A percentile compares a stretch with the other conserved stretches of the same genome.
These are phyloP conservation scores for Wickerhamiella kurtzmanii DNA, from an alignment of 805 yeast genomes.

Conservation along the genomic window DNA sequence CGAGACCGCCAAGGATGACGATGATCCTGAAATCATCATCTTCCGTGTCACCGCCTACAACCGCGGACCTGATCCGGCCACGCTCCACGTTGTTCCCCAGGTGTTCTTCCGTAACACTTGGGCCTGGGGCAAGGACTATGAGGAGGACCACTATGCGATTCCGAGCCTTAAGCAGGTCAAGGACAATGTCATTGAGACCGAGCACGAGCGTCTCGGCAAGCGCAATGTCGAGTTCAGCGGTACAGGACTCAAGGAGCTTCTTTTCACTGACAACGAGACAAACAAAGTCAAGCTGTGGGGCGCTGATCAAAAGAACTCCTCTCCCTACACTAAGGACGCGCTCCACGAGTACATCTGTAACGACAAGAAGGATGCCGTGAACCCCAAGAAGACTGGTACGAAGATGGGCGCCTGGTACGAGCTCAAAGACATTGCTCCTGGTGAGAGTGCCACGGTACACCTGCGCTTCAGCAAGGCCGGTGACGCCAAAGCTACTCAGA, in stretches of 20 bases:
- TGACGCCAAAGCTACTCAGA: constrained; percentile 25
- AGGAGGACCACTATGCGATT: constrained; percentile 15
- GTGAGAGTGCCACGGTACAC: constrained; percentile 74
- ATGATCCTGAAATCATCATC: constrained; percentile 64
- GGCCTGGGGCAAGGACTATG: constrained; percentile 65
- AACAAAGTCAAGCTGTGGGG: constrained; percentile 56
- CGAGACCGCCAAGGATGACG: constrained; percentile 78
- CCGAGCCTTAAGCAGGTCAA: constrained; percentile 30
- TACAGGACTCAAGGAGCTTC: constrained; percentile 30
- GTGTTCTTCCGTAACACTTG: constrained; percentile 76
- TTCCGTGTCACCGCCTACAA: constrained; percentile 83
- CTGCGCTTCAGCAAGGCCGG: constrained; percentile 46
- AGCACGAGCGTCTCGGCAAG: constrained; percentile 57
- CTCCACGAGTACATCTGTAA: constrained; percentile 73
- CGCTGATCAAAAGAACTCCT: constrained; percentile 37
- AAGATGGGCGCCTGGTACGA: constrained; percentile 75
- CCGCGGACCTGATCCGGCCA: constrained; percentile 72
- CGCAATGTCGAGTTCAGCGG: constrained; percentile 42
- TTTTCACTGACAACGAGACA: constrained; percentile 86
- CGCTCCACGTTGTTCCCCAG: constrained; percentile 76
- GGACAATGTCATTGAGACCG: constrained; percentile 41
- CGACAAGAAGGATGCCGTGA: constrained; percentile 44
- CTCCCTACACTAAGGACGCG: constrained; percentile 67
- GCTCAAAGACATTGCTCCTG: constrained; percentile 71
- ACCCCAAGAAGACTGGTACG: constrained; percentile 63